These are phyloP conservation scores for Colletotrichum sp. DNA, from an alignment of 2,329 filamentous ascomycete species.

Conservation along the genomic window DNA sequence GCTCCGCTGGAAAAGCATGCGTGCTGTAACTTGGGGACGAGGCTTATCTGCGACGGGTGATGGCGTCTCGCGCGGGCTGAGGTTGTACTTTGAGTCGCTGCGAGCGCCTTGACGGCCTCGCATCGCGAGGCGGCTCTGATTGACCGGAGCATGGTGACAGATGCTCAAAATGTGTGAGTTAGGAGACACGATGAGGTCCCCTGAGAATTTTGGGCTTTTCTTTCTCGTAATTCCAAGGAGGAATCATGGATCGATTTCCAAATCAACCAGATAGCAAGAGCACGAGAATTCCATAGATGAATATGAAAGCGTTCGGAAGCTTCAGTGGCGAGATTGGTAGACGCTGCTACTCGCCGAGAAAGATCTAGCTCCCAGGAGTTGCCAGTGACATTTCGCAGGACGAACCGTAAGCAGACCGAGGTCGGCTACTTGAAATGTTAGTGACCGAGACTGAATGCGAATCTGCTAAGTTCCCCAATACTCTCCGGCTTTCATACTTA, in stretches of 20 bases:
- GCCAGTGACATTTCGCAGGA: neutral
- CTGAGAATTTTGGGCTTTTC: neutral
- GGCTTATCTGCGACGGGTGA: neutral
- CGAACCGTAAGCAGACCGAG: accelerated
- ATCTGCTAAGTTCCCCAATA: accelerated
- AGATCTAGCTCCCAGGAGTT: accelerated
- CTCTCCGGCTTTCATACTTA: neutral
- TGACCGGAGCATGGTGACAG: neutral
- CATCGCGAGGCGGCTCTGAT: neutral
- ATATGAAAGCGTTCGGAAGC: accelerated
- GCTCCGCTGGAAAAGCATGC: neutral
- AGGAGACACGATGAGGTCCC: neutral
- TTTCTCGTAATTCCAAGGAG: too few relatives aligned
- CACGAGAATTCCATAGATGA: accelerated
- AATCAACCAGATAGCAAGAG: neutral
- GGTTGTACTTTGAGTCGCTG: neutral
- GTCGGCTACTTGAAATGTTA: neutral
- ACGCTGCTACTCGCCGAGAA: neutral
- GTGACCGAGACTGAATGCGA: neutral
- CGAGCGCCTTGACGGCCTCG: neutral
- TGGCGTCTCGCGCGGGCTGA: too few relatives aligned
- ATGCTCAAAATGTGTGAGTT: neutral
- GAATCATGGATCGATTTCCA: neutral
- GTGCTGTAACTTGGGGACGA: neutral
- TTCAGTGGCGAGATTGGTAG: accelerated